phyloP scores from a whole-genome alignment of 208 protist genomes.

The Naegleria gruberi region DNA sequence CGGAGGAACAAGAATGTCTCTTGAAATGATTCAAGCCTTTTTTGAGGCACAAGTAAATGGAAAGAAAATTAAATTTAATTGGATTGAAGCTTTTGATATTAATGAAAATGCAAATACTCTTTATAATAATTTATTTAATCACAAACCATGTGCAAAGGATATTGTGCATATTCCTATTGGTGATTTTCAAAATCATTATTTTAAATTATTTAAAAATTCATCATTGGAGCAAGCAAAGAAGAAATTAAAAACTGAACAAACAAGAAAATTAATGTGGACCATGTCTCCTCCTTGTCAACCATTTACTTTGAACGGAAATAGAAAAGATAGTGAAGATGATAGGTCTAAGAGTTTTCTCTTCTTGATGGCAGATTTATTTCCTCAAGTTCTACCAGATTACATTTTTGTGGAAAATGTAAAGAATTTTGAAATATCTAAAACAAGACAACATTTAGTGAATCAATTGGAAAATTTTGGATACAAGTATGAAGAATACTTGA shows the following conservation, averaged over 20 bases:
- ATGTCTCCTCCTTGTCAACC: slow-evolving; percentile 33
- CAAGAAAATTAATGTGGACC: slow-evolving; percentile 13
- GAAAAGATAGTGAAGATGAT: slow-evolving; percentile 7
- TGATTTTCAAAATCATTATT: background rate
- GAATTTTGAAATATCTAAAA: slow-evolving; percentile 1
- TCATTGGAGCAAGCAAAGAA: background rate
- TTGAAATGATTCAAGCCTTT: background rate
- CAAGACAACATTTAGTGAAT: background rate
- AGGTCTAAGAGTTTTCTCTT: slow-evolving; percentile 2
- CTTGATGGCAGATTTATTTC: background rate
- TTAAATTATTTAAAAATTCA: background rate
- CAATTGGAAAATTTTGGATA: background rate
- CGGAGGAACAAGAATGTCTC: background rate
- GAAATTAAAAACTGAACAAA: background rate
- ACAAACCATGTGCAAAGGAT: background rate
- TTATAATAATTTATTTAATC: background rate
- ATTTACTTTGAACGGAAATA: slow-evolving; percentile 9
- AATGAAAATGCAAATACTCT: background rate
- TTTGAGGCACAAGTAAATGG: background rate
- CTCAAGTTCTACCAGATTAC: background rate
- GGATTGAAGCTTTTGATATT: slow-evolving; percentile 9
- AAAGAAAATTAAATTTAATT: background rate
- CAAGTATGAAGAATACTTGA: background rate
- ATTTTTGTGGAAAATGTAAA: slow-evolving; percentile 30
- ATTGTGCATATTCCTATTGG: background rate